These are phyloP conservation scores for Cryptococcus wingfieldii DNA, from an alignment of 1,284 basidiomycete species.

Conservation along the genomic window DNA sequence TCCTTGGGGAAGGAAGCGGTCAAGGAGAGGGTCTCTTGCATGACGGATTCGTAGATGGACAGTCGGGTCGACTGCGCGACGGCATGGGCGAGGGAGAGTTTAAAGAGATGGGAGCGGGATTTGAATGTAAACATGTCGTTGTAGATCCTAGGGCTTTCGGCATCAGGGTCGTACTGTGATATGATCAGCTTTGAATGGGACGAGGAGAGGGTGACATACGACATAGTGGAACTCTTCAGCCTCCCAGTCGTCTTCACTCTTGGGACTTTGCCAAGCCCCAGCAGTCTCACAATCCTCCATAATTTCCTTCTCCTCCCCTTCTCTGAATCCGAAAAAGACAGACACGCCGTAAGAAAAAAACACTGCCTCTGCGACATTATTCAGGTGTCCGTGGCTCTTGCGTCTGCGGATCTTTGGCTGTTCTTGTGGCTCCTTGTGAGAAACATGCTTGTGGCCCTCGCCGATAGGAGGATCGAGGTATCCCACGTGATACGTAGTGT, in stretches of 20 bases:
- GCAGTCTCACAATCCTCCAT: conserved; percentile 76
- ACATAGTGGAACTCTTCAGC: conserved; percentile 83
- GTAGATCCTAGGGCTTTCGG: conserved; percentile 79
- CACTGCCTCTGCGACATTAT: conserved; percentile 68
- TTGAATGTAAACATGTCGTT: conserved; percentile 65
- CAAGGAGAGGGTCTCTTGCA: conserved; percentile 72
- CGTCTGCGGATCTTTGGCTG: background rate
- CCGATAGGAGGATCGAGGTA: background rate
- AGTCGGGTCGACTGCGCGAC: conserved; percentile 91
- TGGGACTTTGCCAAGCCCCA: conserved; percentile 58
- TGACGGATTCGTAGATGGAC: conserved; percentile 78
- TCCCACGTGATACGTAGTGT: background rate
- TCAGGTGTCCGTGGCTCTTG: conserved; percentile 20
- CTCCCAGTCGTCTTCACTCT: conserved; percentile 70
- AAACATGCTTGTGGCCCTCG: background rate
- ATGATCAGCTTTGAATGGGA: conserved; percentile 7
- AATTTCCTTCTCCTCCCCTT: conserved; percentile 69
- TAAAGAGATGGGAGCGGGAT: conserved; percentile 67
- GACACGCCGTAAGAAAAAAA: conserved; percentile 77
- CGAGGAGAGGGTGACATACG: conserved; percentile 50
- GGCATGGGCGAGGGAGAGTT: conserved; percentile 86
- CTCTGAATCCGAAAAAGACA: conserved; percentile 79
- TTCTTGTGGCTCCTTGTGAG: background rate
- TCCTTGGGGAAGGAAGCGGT: conserved; percentile 80
- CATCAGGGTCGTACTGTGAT: conserved; percentile 72